phyloP scores from a whole-genome alignment of 768 basidiomycete genomes.

The Auriculariales sp. region DNA sequence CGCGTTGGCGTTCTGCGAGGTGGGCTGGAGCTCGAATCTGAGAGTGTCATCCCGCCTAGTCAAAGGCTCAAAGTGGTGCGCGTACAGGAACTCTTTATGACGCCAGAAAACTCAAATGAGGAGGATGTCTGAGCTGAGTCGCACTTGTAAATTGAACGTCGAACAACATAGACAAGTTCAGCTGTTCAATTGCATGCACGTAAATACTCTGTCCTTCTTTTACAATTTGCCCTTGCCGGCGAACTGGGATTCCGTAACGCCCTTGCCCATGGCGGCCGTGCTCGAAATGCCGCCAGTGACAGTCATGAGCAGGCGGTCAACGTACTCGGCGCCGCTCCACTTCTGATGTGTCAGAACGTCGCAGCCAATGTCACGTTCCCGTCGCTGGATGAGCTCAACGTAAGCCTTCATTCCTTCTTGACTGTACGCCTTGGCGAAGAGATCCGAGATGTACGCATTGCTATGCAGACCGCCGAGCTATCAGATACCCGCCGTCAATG shows the following conservation, averaged over 20 bases:
- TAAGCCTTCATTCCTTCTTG: slow-evolving; percentile 99
- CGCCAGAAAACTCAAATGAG: too few relatives aligned
- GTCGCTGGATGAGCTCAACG: slow-evolving; percentile 84
- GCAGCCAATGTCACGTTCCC: slow-evolving; percentile 83
- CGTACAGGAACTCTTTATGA: slow-evolving; percentile 4
- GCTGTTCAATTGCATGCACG: too few relatives aligned
- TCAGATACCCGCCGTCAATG: slow-evolving; percentile 3
- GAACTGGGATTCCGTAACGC: slow-evolving; percentile 89
- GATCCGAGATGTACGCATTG: slow-evolving; percentile 90
- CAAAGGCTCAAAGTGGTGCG: slow-evolving; percentile 19
- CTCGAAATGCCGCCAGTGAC: slow-evolving; percentile 95
- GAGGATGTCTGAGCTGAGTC: too few relatives aligned
- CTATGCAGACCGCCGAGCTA: slow-evolving; percentile 95
- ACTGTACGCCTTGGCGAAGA: slow-evolving; percentile 78
- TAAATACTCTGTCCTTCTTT: too few relatives aligned
- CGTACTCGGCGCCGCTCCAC: slow-evolving; percentile 95
- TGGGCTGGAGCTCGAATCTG: slow-evolving; percentile 39
- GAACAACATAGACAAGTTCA: too few relatives aligned
- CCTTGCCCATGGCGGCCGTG: slow-evolving; percentile 98
- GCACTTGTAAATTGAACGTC: too few relatives aligned
- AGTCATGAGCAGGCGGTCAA: slow-evolving; percentile 83
- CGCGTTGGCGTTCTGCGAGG: slow-evolving; percentile 55
- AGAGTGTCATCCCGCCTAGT: slow-evolving; percentile 28
- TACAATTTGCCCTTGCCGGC: slow-evolving; percentile 8
- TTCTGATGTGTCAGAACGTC: slow-evolving; percentile 97